Conservation (phyloP, 139 green algal species). For the Microglena sp. region DNA sequence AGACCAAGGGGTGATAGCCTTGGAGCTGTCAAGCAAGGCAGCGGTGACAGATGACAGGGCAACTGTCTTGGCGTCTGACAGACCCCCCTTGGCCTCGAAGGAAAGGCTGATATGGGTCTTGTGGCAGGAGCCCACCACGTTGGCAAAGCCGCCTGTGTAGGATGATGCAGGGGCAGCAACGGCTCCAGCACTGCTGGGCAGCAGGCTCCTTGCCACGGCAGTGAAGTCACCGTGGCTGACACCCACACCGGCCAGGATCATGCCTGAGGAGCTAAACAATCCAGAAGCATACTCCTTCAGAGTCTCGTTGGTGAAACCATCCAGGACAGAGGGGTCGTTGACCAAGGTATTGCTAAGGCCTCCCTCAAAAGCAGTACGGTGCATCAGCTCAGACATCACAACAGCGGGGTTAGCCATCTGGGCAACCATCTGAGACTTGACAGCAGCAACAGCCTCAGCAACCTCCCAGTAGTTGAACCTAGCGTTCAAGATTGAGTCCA, state of each 20-base stretch:
- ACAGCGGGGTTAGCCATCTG: slow-evolving; percentile 13
- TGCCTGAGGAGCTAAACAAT: slow-evolving; percentile 13
- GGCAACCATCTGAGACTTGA: slow-evolving; percentile 23
- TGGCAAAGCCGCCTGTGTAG: slow-evolving; percentile 39
- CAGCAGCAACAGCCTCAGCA: slow-evolving; percentile 18
- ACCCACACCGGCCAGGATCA: slow-evolving; percentile 27
- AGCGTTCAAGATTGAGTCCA: slow-evolving; percentile 41
- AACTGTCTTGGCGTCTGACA: slow-evolving; percentile 33
- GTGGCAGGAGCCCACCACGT: slow-evolving; percentile 19
- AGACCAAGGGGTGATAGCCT: slow-evolving; percentile 32
- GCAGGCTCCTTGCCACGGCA: slow-evolving; percentile 15
- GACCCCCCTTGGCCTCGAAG: slow-evolving; percentile 42
- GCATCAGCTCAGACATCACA: slow-evolving; percentile 32
- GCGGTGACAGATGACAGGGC: slow-evolving; percentile 30
- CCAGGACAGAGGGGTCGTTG: slow-evolving; percentile 11
- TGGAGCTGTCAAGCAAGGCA: slow-evolving; percentile 32
- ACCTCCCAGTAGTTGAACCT: slow-evolving; percentile 43
- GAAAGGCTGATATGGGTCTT: slow-evolving; percentile 31
- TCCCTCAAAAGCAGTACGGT: slow-evolving; percentile 36
- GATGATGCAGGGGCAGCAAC: no score
- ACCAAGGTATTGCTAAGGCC: slow-evolving; percentile 14
- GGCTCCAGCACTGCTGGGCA: no score
- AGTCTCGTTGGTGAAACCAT: slow-evolving; percentile 15
- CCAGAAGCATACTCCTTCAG: slow-evolving; percentile 26
- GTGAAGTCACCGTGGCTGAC: slow-evolving; percentile 24